Evolutionary conservation across 176 grass and related monocot species (phyloP).

Genomic region (Eremochloa ophiuroides): DNA sequence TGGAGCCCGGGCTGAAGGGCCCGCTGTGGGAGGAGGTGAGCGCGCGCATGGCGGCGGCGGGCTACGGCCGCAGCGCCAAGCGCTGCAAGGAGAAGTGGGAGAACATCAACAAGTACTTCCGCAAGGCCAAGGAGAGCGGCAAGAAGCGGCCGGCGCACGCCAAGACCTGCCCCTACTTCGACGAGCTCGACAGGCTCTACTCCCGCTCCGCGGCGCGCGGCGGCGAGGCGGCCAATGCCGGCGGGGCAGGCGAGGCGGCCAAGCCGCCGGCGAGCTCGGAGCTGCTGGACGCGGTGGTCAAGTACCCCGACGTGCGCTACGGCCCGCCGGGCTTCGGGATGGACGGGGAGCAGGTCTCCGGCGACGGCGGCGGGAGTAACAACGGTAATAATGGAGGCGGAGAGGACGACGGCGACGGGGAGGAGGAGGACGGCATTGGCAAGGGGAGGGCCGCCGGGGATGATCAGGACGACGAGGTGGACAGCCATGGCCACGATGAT

Average conservation of each 20-base stretch:
- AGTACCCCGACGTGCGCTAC: constrained; percentile 51
- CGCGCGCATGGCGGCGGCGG: constrained; percentile 63
- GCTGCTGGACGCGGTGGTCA: constrained; percentile 73
- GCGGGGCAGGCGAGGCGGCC: not conserved
- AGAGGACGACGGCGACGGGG: constrained; percentile 4
- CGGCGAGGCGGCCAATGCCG: not conserved
- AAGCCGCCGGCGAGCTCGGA: constrained; percentile 47
- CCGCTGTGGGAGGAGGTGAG: constrained; percentile 98
- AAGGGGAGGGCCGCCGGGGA: not conserved
- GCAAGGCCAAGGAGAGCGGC: constrained; percentile 82
- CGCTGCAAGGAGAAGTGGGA: constrained; percentile 99
- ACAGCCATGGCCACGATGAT: constrained; percentile 46
- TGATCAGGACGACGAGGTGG: constrained; percentile 38
- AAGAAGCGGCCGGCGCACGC: constrained; percentile 70
- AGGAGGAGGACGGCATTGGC: not conserved
- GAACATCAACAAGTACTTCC: constrained; percentile 99
- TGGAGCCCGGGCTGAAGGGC: constrained; percentile 84
- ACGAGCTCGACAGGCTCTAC: constrained; percentile 82
- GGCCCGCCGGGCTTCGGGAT: constrained; percentile 27
- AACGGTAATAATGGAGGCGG: not conserved
- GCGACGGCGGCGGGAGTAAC: not conserved
- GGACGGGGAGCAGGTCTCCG: constrained; percentile 11
- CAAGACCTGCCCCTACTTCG: constrained; percentile 92
- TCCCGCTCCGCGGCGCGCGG: constrained; percentile 21
- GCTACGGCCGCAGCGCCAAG: constrained; percentile 69